A percentile compares a stretch with the other conserved stretches of the same genome.
Conservation (phyloP, 257 asterid genomes). For the Buddleja alternifolia region DNA sequence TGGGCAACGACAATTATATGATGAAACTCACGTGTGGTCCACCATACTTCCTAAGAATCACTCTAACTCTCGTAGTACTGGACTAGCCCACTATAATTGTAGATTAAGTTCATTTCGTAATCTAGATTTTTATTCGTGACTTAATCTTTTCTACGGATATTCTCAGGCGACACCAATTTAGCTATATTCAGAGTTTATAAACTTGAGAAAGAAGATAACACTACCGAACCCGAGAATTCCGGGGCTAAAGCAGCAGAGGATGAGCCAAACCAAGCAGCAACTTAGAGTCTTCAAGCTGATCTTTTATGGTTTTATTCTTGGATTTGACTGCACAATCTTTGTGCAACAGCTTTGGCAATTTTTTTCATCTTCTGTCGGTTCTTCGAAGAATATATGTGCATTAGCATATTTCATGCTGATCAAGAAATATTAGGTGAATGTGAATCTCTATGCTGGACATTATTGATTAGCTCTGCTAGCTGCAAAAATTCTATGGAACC, state of each 20-base stretch:
- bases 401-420: no score
- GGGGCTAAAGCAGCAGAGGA: conserved; percentile 32
- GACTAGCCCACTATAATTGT: no score
- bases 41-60: no score
- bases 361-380: no score
- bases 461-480: no score
- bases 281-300: conserved; percentile 25
- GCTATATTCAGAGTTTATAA: conserved; percentile 74
- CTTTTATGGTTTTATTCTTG: background rate
- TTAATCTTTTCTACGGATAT: background rate
- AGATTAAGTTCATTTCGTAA: background rate
- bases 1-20: no score
- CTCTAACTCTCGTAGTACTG: no score
- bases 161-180: conserved; percentile 71
- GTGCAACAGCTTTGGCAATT: background rate
- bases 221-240: conserved; percentile 36
- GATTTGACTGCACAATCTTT: background rate
- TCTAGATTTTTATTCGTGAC: background rate
- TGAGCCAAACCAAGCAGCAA: conserved; percentile 25
- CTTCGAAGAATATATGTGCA: no score
- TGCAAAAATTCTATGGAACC: no score
- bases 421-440: no score
- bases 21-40: no score
- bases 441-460: no score
- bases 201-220: conserved; percentile 46